These are phyloP conservation scores for Parasarocladium wereldwijsianum DNA, from an alignment of 2,329 filamentous ascomycete species.

Conservation along the genomic window DNA sequence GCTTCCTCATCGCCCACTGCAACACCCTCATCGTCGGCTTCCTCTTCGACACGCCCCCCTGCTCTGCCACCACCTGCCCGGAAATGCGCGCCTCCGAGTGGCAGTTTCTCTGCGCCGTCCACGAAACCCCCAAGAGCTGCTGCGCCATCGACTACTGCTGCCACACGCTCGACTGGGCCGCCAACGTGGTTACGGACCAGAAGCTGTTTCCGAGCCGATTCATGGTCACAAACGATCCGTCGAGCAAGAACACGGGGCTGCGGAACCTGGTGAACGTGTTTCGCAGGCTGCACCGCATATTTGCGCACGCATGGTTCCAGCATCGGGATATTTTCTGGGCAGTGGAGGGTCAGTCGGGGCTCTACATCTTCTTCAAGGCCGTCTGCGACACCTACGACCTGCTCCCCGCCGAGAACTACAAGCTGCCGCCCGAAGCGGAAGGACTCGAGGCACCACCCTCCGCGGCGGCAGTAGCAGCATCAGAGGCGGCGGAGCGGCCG, in stretches of 20 bases:
- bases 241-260: slow-evolving; percentile 48
- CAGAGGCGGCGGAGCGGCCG: slow-evolving; percentile 23
- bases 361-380: slow-evolving; percentile 95
- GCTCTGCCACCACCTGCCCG: slow-evolving; percentile 76
- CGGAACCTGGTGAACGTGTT: slow-evolving; percentile 93
- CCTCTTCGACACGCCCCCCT: slow-evolving; percentile 79
- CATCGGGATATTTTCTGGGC: slow-evolving; percentile 92
- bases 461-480: too few species aligned
- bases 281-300: slow-evolving; percentile 84
- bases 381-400: slow-evolving; percentile 87
- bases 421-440: slow-evolving; percentile 84
- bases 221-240: slow-evolving; percentile 36
- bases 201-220: slow-evolving; percentile 91
- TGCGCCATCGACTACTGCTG: slow-evolving; percentile 99
- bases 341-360: slow-evolving; percentile 75
- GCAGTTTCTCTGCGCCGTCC: slow-evolving; percentile 97
- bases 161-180: slow-evolving; percentile 95
- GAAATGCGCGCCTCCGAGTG: slow-evolving; percentile 98
- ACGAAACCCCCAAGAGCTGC: slow-evolving; percentile 91
- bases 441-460: slow-evolving; percentile 45
- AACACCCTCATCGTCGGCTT: slow-evolving; percentile 88
- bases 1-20: slow-evolving; percentile 87
- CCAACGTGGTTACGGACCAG: slow-evolving; percentile 81
- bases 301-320: slow-evolving; percentile 97
- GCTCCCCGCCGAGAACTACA: slow-evolving; percentile 89